These are phyloP conservation scores for Dendryphion nanum DNA, from an alignment of 2,329 filamentous ascomycete species.

Conservation along the genomic window DNA sequence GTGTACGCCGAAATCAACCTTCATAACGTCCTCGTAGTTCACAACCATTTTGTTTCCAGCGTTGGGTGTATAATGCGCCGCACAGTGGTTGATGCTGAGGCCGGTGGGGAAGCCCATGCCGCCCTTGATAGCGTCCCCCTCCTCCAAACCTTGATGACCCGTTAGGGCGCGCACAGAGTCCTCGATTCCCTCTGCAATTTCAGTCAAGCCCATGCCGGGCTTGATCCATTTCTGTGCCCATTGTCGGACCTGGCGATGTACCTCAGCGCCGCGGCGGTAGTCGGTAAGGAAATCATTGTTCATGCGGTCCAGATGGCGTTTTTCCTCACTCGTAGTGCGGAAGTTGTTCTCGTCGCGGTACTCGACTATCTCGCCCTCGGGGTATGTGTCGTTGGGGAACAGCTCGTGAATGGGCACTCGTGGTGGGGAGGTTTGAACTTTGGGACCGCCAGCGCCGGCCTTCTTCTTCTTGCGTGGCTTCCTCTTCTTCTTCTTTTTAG, in stretches of 20 bases:
- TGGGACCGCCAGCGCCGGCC: conserved; percentile 49
- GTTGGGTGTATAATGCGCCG: conserved; percentile 85
- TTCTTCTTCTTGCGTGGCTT: conserved; percentile 72
- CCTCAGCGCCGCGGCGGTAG: conserved; percentile 81
- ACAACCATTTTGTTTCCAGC: conserved; percentile 76
- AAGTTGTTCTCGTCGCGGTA: conserved; percentile 75
- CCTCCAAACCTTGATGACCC: conserved; percentile 72
- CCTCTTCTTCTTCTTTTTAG: conserved; percentile 84
- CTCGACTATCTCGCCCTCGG: conserved; percentile 74
- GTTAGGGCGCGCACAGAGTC: conserved; percentile 74
- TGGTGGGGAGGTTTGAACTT: conserved; percentile 74
- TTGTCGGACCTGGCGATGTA: conserved; percentile 83
- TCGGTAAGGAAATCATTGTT: conserved; percentile 77
- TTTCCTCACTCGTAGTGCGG: conserved; percentile 81
- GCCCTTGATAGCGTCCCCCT: conserved; percentile 74
- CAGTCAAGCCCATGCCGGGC: conserved; percentile 75
- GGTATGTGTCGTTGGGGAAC: conserved; percentile 71
- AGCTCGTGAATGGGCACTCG: conserved; percentile 71
- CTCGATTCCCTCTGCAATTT: conserved; percentile 86
- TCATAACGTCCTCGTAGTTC: conserved; percentile 67
- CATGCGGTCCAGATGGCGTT: conserved; percentile 76
- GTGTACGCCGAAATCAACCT: conserved; percentile 71
- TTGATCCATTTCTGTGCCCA: conserved; percentile 79
- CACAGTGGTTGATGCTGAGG: conserved; percentile 79
- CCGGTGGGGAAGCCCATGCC: conserved; percentile 88